Conservation (phyloP, 2,329 filamentous ascomycete genomes). For the Microcyclosporella mali region DNA sequence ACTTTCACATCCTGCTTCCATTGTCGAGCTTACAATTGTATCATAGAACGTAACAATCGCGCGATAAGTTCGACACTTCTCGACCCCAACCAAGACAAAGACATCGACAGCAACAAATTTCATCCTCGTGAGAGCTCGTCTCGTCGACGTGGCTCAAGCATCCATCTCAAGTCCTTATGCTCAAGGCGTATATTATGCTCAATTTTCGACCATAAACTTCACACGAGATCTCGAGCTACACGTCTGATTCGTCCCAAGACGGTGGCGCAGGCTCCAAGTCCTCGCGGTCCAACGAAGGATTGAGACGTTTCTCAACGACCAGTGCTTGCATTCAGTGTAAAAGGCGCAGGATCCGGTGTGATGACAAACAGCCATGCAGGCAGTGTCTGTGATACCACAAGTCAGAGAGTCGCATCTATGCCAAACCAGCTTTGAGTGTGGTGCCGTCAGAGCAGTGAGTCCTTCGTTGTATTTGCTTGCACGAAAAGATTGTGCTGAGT, state of each 20-base stretch:
- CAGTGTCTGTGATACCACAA: constrained; percentile 78
- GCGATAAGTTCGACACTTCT: neutral
- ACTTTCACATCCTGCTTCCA: too few species aligned
- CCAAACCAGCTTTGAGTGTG: constrained; percentile 70
- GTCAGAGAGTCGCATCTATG: constrained; percentile 71
- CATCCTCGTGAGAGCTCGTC: too few species aligned
- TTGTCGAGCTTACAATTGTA: too few species aligned
- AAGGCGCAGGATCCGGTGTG: constrained; percentile 75
- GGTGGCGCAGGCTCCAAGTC: constrained; percentile 33
- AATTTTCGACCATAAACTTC: neutral
- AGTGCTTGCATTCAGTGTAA: constrained; percentile 72
- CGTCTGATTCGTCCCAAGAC: constrained; percentile 25
- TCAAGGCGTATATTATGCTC: neutral
- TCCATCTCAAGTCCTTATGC: neutral
- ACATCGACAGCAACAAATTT: too few species aligned
- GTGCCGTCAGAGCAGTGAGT: constrained; percentile 71
- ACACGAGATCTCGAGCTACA: constrained; percentile 6
- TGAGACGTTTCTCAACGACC: constrained; percentile 43
- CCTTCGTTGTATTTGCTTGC: neutral
- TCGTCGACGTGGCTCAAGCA: too few species aligned
- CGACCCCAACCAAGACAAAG: neutral
- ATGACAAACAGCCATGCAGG: constrained; percentile 73
- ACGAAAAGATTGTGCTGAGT: neutral
- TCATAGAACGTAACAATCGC: too few species aligned
- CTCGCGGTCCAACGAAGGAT: constrained; percentile 32